Percentiles rank a stretch among this genome's conserved stretches.
Evolutionary conservation across 2,329 filamentous ascomycete genomes (phyloP).

Genomic region (Xylariaceae sp.): DNA sequence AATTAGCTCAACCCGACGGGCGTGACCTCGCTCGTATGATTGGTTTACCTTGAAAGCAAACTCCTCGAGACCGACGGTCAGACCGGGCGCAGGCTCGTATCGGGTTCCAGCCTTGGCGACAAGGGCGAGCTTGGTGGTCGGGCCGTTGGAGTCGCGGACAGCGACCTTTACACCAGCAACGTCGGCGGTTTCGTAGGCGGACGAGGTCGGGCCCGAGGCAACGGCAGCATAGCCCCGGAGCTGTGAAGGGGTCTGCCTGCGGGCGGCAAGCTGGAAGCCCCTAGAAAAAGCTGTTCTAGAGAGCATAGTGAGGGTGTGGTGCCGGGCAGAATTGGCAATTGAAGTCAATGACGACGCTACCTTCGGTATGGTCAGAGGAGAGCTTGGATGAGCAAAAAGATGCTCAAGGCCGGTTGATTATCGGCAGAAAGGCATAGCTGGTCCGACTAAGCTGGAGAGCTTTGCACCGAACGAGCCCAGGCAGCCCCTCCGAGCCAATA

Average conservation of each 20-base stretch:
- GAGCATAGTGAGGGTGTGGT: conserved; percentile 54
- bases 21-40: too few relatives aligned
- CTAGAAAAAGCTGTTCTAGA: conserved; percentile 56
- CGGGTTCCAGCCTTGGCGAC: conserved; percentile 92
- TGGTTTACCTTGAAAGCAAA: conserved; percentile 88
- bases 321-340: conserved; percentile 53
- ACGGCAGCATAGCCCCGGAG: conserved; percentile 50
- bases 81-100: conserved; percentile 83
- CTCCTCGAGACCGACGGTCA: conserved; percentile 84
- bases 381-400: conserved; percentile 30
- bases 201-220: conserved; percentile 58
- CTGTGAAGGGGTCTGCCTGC: conserved; percentile 53
- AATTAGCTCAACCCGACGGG: conserved; percentile 42
- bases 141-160: conserved; percentile 80
- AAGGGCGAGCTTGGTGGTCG: conserved; percentile 84
- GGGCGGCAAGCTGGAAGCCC: conserved; percentile 53
- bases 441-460: conserved; percentile 1
- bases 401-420: conserved; percentile 32
- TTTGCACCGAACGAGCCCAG: not conserved
- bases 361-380: conserved; percentile 19
- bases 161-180: conserved; percentile 87
- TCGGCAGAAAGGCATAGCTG: conserved; percentile 23
- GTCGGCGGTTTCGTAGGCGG: conserved; percentile 83
- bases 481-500: conserved; percentile 13
- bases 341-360: conserved; percentile 28